Evolutionary conservation across 2,329 filamentous ascomycete species (phyloP), one percentile per base, ranked within the genome.

Genomic region (Pezicula neosporulosa): DNA sequence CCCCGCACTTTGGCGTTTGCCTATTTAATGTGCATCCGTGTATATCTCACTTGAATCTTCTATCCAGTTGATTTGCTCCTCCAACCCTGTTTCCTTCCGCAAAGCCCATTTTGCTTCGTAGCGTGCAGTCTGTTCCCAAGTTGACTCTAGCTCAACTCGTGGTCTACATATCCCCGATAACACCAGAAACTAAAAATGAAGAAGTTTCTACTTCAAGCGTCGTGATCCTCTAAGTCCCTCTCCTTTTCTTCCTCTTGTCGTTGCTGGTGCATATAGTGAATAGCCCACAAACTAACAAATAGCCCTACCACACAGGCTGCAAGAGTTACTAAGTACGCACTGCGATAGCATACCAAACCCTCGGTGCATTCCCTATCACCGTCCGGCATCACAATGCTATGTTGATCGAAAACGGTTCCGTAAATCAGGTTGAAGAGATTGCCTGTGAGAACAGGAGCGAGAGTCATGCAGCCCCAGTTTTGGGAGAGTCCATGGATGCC

Each of bases 401-500:
- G 91, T 8, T 74, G 72, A 66, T 99, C 94, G 60, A 90, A 95
- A 0, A 96, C 84, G 15, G 69, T 72, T 45, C 94, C 94, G 66
- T 97, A 99, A 52, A 94, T 83, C 1, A 97, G 72, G 66, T 97
- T 99, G 77, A 96, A 97, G 19, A 96, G 69, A 62, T 97, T 96
- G 46, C 90, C 92, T 8, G 86, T 91, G 27, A 96, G 70, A 3
- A 96, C 90, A 0, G 93, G 92, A 3, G 90, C 87, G 44, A 97
- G 75, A 0, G 90, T 97, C 85, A 99, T 95, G 61, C 88, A 87
- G 13, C 94, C 94, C 93, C 94, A 99, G 65, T 97, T 99, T 66
- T 96, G 90, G 50, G 87, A 91, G 44, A 99, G 77, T 1, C 92
- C 93, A 54, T 86, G 81, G 24, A 97, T 87, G 7, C 94, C 94